Evolutionary conservation across 2,329 filamentous ascomycete species (phyloP).

Genomic region (Hortaea werneckii): DNA sequence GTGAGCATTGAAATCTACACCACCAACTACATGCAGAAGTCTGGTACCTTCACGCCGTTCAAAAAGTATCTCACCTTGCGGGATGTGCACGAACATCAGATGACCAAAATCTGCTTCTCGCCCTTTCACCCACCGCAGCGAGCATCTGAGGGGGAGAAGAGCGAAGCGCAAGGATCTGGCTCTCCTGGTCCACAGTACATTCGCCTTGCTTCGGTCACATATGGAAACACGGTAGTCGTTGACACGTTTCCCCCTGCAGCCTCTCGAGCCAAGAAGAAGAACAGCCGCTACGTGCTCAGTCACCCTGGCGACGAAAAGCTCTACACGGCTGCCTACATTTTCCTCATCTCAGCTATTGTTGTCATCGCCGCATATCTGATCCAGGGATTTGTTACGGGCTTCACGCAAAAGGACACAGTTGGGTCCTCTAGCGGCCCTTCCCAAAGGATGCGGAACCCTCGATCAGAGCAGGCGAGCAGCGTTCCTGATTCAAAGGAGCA

Average conservation of each 20-base stretch:
- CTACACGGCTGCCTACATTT: slow-evolving; percentile 44
- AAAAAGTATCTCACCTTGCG: slow-evolving; percentile 41
- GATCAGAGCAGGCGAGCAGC: slow-evolving; percentile 13
- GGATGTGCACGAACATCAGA: slow-evolving; percentile 47
- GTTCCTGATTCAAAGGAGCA: neutral
- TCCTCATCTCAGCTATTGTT: slow-evolving; percentile 52
- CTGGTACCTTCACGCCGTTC: slow-evolving; percentile 39
- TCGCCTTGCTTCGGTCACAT: slow-evolving; percentile 70
- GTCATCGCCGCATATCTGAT: slow-evolving; percentile 54
- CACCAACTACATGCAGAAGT: slow-evolving; percentile 54
- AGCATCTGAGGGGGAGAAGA: slow-evolving; percentile 6
- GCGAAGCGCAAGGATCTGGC: neutral
- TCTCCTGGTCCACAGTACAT: slow-evolving; percentile 47
- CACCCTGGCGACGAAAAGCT: slow-evolving; percentile 43
- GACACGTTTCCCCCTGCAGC: slow-evolving; percentile 64
- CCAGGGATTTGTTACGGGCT: slow-evolving; percentile 47
- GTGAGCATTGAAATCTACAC: slow-evolving; percentile 69
- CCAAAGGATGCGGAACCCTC: slow-evolving; percentile 30
- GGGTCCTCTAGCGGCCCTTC: slow-evolving; percentile 49
- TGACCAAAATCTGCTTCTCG: slow-evolving; percentile 45
- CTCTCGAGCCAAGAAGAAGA: slow-evolving; percentile 37
- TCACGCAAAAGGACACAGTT: slow-evolving; percentile 4
- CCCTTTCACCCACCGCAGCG: slow-evolving; percentile 33
- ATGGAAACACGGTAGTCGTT: slow-evolving; percentile 69
- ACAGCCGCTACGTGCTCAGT: slow-evolving; percentile 59